Conservation (phyloP, 2,329 filamentous ascomycete species). For the Xylaria sp. region DNA sequence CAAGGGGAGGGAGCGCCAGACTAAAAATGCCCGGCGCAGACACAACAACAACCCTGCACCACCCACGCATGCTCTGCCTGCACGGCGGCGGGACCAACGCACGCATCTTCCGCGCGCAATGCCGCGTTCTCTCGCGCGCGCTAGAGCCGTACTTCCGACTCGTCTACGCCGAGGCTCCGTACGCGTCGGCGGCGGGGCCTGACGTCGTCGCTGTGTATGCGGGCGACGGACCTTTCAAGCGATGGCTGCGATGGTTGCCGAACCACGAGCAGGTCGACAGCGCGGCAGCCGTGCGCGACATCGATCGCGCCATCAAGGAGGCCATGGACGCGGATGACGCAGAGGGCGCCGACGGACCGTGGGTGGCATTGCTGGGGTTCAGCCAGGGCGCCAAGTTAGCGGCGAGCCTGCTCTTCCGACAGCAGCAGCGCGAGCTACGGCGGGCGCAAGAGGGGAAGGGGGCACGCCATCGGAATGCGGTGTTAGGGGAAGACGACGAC, state of each 20-base stretch:
- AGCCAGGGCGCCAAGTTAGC: conserved; percentile 74
- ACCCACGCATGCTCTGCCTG: conserved; percentile 80
- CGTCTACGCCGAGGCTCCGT: conserved; percentile 78
- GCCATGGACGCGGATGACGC: conserved; percentile 65
- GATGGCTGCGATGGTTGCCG: conserved; percentile 71
- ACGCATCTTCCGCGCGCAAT: conserved; percentile 75
- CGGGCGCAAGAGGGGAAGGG: conserved; percentile 5
- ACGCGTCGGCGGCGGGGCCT: conserved; percentile 69
- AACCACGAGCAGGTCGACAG: conserved; percentile 63
- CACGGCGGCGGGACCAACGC: conserved; percentile 82
- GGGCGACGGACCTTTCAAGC: conserved; percentile 72
- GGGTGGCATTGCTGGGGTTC: conserved; percentile 72
- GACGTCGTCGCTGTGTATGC: conserved; percentile 74
- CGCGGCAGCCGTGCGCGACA: conserved; percentile 53
- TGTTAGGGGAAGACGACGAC: too few relatives aligned
- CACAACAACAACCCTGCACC: conserved; percentile 46
- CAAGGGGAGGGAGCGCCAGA: too few relatives aligned
- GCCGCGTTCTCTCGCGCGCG: conserved; percentile 61
- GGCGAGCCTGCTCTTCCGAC: conserved; percentile 68
- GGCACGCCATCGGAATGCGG: too few relatives aligned
- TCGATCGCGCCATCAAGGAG: conserved; percentile 53
- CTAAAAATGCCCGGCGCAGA: conserved; percentile 30
- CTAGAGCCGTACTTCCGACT: conserved; percentile 72
- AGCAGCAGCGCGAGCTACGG: conserved; percentile 64
- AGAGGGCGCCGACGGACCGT: conserved; percentile 64